Conservation (phyloP, 805 yeast species). For the Huiozyma naganishii region DNA sequence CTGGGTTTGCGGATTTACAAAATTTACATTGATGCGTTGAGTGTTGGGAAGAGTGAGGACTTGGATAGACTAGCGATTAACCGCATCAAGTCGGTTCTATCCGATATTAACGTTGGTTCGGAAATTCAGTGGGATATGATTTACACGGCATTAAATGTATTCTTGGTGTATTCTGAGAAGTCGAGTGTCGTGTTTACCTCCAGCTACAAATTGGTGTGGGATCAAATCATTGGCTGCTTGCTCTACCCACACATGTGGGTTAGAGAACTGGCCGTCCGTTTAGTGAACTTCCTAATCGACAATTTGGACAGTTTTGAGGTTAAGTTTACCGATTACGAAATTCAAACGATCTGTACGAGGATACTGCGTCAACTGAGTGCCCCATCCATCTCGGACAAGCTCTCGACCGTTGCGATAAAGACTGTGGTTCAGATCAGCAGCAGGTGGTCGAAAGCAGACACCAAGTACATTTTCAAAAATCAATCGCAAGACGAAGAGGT, state of each 20-base stretch:
- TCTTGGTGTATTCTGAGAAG: conserved; percentile 34
- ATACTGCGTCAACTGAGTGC: conserved; percentile 74
- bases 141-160: conserved; percentile 51
- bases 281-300: conserved; percentile 43
- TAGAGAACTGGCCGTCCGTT: conserved; percentile 52
- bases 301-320: conserved; percentile 26
- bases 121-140: conserved; percentile 67
- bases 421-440: conserved; percentile 50
- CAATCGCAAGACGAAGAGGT: conserved; percentile 13
- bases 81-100: conserved; percentile 28
- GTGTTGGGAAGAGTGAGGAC: conserved; percentile 28
- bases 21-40: conserved; percentile 42
- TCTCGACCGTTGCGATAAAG: conserved; percentile 56
- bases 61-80: conserved; percentile 34
- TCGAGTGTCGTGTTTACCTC: conserved; percentile 23
- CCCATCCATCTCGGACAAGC: conserved; percentile 52
- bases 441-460: conserved; percentile 45
- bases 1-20: conserved; percentile 70
- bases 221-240: conserved; percentile 39
- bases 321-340: conserved; percentile 33
- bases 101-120: conserved; percentile 30
- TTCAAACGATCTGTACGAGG: conserved; percentile 61
- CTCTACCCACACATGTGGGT: conserved; percentile 92
- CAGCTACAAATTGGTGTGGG: conserved; percentile 38
- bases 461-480: conserved; percentile 27